phyloP scores from a whole-genome alignment of 225 moss, liverwort and hornwort genomes.

The Lunularia cruciata region DNA sequence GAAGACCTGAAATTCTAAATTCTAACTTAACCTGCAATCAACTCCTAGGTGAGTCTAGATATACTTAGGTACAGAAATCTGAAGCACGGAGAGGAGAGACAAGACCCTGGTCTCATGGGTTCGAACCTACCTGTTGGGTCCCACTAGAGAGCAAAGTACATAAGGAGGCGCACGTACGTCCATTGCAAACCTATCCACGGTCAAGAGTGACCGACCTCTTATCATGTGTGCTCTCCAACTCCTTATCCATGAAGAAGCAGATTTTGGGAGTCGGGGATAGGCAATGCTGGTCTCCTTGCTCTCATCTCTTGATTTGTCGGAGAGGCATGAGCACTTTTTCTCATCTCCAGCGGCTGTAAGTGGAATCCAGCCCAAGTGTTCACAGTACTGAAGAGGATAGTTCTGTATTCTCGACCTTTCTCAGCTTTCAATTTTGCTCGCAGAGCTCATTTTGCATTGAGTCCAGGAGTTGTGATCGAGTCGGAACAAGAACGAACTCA shows the following conservation, averaged over 20 bases:
- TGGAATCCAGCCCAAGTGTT: neutral
- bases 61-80: too few species aligned
- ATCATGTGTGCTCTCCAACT: constrained; percentile 3
- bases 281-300: neutral
- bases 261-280: neutral
- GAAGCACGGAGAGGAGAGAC: too few species aligned
- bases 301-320: neutral
- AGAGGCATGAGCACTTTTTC: neutral
- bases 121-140: too few species aligned
- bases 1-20: too few species aligned
- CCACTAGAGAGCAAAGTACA: too few species aligned
- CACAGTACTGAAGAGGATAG: too few species aligned
- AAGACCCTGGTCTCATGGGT: too few species aligned
- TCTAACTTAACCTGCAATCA: too few species aligned
- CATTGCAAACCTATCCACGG: neutral
- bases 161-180: neutral
- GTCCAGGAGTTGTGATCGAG: neutral
- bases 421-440: neutral
- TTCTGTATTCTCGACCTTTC: neutral
- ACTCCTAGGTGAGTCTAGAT: too few species aligned
- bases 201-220: neutral
- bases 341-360: neutral
- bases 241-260: neutral
- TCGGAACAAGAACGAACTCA: neutral
- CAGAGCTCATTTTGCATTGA: too few species aligned